Base-by-base conservation (phyloP, 2,329 filamentous ascomycete species). In the Cladobotryum protrusum region DNA sequence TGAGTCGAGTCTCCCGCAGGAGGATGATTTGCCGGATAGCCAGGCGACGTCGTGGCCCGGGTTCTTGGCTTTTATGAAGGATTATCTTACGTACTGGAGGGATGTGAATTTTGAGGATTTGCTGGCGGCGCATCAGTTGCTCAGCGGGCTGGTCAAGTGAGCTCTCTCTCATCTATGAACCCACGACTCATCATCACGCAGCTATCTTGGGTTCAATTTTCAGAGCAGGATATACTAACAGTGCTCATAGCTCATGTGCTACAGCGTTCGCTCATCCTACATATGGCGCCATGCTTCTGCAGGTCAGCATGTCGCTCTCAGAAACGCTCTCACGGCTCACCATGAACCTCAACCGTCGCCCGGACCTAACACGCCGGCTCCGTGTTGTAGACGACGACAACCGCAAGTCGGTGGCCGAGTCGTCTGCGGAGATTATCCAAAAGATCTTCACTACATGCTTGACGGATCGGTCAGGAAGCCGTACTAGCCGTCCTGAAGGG, bases 381-480 rank as follows among this genome's bases (percentile, higher is more conserved):
- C 70, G 70, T 55, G 73, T 79, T 13, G 75, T 75, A 8, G 85
- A 83, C 19, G 83, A 85, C 20, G 82, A 86, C 47, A 81, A 83
- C 58, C 81, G 87, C 58, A 90, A 83, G 63, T 82, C 89, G 2
- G 78, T 96, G 37, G 89, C 92, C 11, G 92, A 96, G 66, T 82
- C 85, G 20, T 90, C 90, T 2, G 90, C 89, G 15, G 92, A 96
- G 62, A 86, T 89, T 45, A 87, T 96, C 52, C 86, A 95, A 54
- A 87, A 90, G 63, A 89, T 91, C 18, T 96, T 96, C 63, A 93
- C 89, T 11, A 89, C 89, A 36, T 96, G 92, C 56, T 72, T 96
- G 33, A 90, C 87, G 4, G 90, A 96, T 63, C 81, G 89, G 44
- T 85, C 81, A 1, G 83, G 83, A 15, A 82, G 79, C 20, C 75